Base-by-base conservation (phyloP, 2,329 filamentous ascomycete genomes). In the Cladosporium sp. region DNA sequence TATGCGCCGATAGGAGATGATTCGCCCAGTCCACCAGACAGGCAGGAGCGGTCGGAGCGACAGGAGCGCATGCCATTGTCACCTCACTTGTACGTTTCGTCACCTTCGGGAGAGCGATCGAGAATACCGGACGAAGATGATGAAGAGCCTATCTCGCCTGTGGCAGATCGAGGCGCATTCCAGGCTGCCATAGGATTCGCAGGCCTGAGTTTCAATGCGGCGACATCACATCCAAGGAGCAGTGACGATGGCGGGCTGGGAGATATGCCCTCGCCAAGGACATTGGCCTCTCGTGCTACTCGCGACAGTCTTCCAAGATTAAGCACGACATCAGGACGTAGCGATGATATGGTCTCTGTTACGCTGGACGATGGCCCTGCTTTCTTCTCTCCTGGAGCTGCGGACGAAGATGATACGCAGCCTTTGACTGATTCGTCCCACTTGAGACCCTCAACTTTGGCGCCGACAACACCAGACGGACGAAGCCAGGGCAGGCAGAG, bases 341-440 rank as follows among this genome's bases (percentile, higher is more conserved):
- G 63, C 36, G 71, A 73, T 58, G 72, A 73, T 30, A 70, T 75
- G 66, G 70, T 74, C 83, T 69, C 73, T 58, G 68, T 77, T 65
- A 82, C 86, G 68, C 87, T 87, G 68, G 72, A 85, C 64, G 82
- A 81, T 63, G 80, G 81, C 39, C 81, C 82, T n/a, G 72, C 83
- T 65, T 88, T 86, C 72, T 85, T 85, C 67, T 82, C 86, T 5
- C 80, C 75, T 4, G 70, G 69, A 16, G 58, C 67, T 2, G 70
- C 67, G 8, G 77, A 80, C 49, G 82, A 86, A 68, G 82, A 87
- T 76, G 79, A 89, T 81, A 84, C 86, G 74, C 77, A 87, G 75
- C 85, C 83, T 16, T 76, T 89, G 74, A 90, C 87, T 1, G 83
- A 87, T 70, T 75, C 78, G 64, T 80, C 78, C 66, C 82, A 85